These are phyloP conservation scores for Kodamaea alishanica DNA, from an alignment of 1,139 yeast species.

Conservation along the genomic window DNA sequence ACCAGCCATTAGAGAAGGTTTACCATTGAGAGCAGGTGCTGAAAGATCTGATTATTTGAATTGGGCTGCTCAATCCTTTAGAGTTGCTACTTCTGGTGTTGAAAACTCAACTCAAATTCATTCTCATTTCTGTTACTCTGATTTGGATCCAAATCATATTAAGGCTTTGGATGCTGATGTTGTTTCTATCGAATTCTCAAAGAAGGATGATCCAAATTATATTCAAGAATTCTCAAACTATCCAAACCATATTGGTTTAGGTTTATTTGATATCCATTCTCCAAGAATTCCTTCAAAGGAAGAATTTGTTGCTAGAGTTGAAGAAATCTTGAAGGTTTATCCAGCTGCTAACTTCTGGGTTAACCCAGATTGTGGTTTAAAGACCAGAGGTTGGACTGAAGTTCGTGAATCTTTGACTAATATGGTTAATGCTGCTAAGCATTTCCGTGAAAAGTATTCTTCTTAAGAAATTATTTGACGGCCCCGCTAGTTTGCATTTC, in stretches of 20 bases:
- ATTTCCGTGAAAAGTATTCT: slow-evolving; percentile 68
- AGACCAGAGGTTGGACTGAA: slow-evolving; percentile 96
- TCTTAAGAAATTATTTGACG: slow-evolving; percentile 24
- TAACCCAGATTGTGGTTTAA: slow-evolving; percentile 99
- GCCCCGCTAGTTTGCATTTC: slow-evolving; percentile 20
- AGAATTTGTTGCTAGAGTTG: slow-evolving; percentile 91
- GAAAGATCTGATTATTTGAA: slow-evolving; percentile 94
- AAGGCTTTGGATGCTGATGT: slow-evolving; percentile 99
- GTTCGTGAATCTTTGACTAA: slow-evolving; percentile 81
- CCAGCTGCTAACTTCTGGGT: slow-evolving; percentile 99
- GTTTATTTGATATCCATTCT: slow-evolving; percentile 97
- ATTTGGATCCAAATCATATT: slow-evolving; percentile 98
- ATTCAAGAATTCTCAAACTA: slow-evolving; percentile 95
- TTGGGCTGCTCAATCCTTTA: slow-evolving; percentile 99
- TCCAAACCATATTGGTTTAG: slow-evolving; percentile 99
- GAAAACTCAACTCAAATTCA: slow-evolving; percentile 94
- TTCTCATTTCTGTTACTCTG: slow-evolving; percentile 99
- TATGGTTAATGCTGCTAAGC: slow-evolving; percentile 99
- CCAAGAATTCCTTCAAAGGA: slow-evolving; percentile 98
- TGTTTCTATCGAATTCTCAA: slow-evolving; percentile 97
- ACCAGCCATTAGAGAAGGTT: slow-evolving; percentile 99
- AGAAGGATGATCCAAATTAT: slow-evolving; percentile 98
- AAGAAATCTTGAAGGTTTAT: slow-evolving; percentile 91
- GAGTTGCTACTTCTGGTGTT: slow-evolving; percentile 99
- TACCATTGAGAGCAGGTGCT: slow-evolving; percentile 96